A percentile compares a stretch with the other conserved stretches of the same genome.
Evolutionary conservation across 345 rosid species (phyloP).

Genomic region (Citrus trifoliata): DNA sequence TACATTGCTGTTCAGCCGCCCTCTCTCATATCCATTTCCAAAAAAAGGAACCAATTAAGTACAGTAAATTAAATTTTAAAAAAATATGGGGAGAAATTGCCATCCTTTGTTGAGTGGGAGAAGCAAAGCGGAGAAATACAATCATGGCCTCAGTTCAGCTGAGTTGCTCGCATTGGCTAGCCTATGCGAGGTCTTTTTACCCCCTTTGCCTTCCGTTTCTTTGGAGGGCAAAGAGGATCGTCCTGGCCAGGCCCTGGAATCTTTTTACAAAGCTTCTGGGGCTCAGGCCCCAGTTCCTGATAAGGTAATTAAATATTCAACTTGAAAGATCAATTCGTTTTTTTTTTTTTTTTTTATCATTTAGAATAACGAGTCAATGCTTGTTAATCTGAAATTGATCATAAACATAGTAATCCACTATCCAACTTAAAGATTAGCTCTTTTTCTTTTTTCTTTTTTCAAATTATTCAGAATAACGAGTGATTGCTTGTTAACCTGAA

Average conservation of each 20-base stretch:
- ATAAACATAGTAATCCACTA: constrained; percentile 16
- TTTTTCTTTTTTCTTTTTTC: neutral
- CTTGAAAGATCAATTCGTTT: neutral
- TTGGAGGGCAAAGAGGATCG: constrained; percentile 15
- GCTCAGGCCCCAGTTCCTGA: constrained; percentile 36
- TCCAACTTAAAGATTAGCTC: neutral
- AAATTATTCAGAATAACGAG: too few relatives aligned
- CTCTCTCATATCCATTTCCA: too few relatives aligned
- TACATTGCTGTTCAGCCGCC: too few relatives aligned
- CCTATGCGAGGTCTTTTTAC: constrained; percentile 54
- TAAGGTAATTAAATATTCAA: constrained; percentile 30
- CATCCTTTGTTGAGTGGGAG: constrained; percentile 40
- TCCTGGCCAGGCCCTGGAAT: constrained; percentile 23
- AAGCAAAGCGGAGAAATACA: constrained; percentile 14
- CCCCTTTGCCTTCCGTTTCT: constrained; percentile 34
- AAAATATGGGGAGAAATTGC: constrained; percentile 16
- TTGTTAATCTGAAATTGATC: too few relatives aligned
- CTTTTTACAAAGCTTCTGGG: constrained; percentile 48
- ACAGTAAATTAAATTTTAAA: too few relatives aligned
- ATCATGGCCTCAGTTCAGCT: constrained; percentile 35
- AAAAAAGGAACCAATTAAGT: too few relatives aligned
- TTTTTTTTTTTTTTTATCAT: neutral
- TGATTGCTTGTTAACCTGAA: neutral
- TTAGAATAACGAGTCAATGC: too few relatives aligned
- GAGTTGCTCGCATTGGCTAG: constrained; percentile 54